A percentile compares a stretch with the other conserved stretches of the same genome.
These are phyloP conservation scores for Euphorbia pulcherrima DNA, from an alignment of 345 rosid species.

Conservation along the genomic window DNA sequence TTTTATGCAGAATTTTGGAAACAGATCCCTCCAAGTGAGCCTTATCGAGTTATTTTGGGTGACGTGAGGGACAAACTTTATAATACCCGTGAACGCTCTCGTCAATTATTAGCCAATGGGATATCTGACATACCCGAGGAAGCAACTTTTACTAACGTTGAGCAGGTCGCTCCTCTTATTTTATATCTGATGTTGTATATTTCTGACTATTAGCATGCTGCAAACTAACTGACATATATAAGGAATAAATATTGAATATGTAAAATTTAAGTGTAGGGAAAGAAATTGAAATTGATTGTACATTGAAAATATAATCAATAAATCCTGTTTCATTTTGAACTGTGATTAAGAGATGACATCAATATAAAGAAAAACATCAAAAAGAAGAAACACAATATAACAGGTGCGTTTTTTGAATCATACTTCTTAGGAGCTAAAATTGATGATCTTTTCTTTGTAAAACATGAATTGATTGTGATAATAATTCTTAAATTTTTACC, in stretches of 20 bases:
- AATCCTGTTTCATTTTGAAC: not conserved
- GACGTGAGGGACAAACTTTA: conserved; percentile 92
- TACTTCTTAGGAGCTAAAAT: not conserved
- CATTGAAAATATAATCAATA: not conserved
- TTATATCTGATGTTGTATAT: not conserved
- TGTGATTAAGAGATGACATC: not conserved
- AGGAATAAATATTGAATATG: not conserved
- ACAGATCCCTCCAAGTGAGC: conserved; percentile 78
- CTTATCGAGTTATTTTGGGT: conserved; percentile 89
- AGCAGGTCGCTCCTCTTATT: conserved; percentile 45
- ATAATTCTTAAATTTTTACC: not conserved
- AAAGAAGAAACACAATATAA: not conserved
- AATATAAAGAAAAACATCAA: not conserved
- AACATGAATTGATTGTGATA: not conserved
- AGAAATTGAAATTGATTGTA: not conserved
- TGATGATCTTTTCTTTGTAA: too few species aligned
- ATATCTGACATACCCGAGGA: conserved; percentile 85
- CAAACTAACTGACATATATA: not conserved
- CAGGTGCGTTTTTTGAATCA: not conserved
- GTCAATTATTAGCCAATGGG: conserved; percentile 70
- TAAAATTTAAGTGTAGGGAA: not conserved
- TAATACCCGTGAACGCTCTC: conserved; percentile 85
- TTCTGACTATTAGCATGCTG: not conserved
- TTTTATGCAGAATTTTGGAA: conserved; percentile 77
- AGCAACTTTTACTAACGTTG: conserved; percentile 59